A percentile compares a stretch with the other conserved stretches of the same genome.
Evolutionary conservation across 2,329 filamentous ascomycete genomes (phyloP).

Genomic region (Ophiostoma perfectum): DNA sequence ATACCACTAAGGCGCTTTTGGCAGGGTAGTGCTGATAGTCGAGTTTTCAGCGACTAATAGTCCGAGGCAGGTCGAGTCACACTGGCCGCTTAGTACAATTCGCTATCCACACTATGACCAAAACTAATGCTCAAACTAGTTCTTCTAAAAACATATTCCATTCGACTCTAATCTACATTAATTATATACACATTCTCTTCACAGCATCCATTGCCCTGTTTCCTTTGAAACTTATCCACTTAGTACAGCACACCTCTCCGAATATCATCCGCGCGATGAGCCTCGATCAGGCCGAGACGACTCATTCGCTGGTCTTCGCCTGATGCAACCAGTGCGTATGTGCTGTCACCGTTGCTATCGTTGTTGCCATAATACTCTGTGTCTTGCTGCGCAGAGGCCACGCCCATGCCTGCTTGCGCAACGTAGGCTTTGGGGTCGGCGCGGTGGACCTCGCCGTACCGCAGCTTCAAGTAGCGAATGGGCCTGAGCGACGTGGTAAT

Average conservation of each 20-base stretch:
- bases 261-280: background rate
- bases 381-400: too few species aligned
- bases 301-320: background rate
- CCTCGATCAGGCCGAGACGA: conserved; percentile 2
- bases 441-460: background rate
- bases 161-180: background rate
- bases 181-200: background rate
- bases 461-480: background rate
- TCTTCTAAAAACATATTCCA: too few species aligned
- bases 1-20: background rate
- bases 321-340: background rate
- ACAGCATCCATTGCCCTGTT: too few species aligned
- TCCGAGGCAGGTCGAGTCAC: too few species aligned
- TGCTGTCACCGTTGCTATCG: background rate
- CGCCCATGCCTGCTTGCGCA: background rate
- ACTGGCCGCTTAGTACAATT: too few species aligned
- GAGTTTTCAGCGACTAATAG: background rate
- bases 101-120: too few species aligned
- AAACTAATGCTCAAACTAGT: too few species aligned
- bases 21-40: background rate
- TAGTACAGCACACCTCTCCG: background rate
- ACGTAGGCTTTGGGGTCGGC: background rate
- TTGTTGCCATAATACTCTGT: background rate
- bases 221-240: background rate
- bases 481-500: background rate